Evolutionary conservation across 768 basidiomycete genomes (phyloP).

Genomic region (Boletus fagicola): DNA sequence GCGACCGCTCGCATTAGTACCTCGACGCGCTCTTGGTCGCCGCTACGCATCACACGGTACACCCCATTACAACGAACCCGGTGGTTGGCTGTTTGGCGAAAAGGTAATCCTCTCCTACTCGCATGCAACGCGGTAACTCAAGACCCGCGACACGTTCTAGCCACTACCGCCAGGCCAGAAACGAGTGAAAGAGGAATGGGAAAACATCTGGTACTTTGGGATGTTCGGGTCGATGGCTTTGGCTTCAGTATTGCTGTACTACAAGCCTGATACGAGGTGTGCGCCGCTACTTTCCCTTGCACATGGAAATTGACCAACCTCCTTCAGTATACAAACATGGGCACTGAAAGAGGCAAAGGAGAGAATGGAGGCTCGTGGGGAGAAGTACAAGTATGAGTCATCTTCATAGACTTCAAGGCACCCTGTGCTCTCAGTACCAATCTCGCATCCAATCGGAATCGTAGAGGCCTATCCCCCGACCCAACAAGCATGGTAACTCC

Average conservation of each 20-base stretch:
- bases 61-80: conserved; percentile 86
- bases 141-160: conserved; percentile 36
- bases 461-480: not conserved
- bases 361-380: conserved; percentile 91
- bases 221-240: conserved; percentile 88
- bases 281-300: conserved; percentile 22
- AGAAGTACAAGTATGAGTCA: conserved; percentile 81
- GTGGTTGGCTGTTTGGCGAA: conserved; percentile 85
- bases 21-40: conserved; percentile 30
- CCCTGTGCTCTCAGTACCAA: conserved; percentile 8
- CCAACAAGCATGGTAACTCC: not conserved
- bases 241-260: conserved; percentile 74
- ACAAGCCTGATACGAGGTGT: conserved; percentile 92
- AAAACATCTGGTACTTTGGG: conserved; percentile 84
- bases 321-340: conserved; percentile 82
- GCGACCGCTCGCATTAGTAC: conserved; percentile 33
- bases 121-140: not conserved
- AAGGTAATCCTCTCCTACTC: conserved; percentile 49
- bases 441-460: not conserved
- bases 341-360: conserved; percentile 86
- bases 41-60: conserved; percentile 73
- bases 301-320: not conserved
- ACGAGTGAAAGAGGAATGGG: conserved; percentile 87
- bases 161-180: conserved; percentile 79
- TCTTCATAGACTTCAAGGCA: conserved; percentile 32